A percentile compares a stretch with the other conserved stretches of the same genome.
These are phyloP conservation scores for Blastomyces parvus DNA, from an alignment of 2,329 filamentous ascomycete species.

Conservation along the genomic window DNA sequence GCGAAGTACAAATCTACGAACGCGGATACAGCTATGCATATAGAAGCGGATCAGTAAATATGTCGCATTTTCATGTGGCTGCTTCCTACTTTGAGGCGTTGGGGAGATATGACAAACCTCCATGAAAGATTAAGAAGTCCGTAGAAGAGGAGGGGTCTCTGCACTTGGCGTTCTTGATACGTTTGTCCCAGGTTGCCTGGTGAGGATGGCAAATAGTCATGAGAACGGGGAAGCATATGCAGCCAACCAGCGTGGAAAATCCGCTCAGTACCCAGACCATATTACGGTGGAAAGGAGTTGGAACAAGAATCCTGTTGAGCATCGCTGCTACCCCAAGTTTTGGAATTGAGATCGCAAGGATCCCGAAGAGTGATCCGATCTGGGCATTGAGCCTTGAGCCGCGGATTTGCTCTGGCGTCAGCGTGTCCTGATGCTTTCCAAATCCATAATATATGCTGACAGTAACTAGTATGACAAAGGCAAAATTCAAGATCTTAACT, in stretches of 20 bases:
- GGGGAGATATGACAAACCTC: not conserved
- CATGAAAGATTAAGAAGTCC: not conserved
- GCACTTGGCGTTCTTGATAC: constrained; percentile 7
- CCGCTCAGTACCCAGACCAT: constrained; percentile 33
- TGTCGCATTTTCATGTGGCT: not conserved
- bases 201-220: constrained; percentile 38
- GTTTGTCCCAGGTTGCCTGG: constrained; percentile 31
- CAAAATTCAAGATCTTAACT: constrained; percentile 25
- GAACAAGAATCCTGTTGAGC: constrained; percentile 33
- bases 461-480: constrained; percentile 28
- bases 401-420: constrained; percentile 16
- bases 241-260: constrained; percentile 24
- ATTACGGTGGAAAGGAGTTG: constrained; percentile 24
- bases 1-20: constrained; percentile 28
- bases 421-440: constrained; percentile 31
- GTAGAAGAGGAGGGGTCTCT: constrained; percentile 4
- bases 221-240: constrained; percentile 33
- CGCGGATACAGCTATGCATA: constrained; percentile 21
- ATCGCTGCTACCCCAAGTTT: constrained; percentile 37
- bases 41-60: not conserved
- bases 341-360: constrained; percentile 34
- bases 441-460: constrained; percentile 32
- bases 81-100: not conserved
- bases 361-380: constrained; percentile 29
- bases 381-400: constrained; percentile 1